Percentiles rank a stretch among this genome's conserved stretches.
Evolutionary conservation across 2,329 filamentous ascomycete genomes (phyloP).

Genomic region (Fusarium sp.): DNA sequence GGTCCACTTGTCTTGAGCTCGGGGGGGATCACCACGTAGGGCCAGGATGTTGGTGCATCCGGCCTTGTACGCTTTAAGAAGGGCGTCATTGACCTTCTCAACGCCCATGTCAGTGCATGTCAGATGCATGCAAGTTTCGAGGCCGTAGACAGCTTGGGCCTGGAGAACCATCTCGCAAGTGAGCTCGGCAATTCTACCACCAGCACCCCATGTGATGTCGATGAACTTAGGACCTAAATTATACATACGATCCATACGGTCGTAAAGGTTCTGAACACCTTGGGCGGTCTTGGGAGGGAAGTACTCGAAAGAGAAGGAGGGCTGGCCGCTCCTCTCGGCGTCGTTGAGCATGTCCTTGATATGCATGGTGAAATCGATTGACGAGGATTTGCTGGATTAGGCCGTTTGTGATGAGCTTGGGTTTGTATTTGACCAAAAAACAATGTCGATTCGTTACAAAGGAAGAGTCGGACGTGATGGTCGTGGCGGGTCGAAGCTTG

Average conservation of each 20-base stretch:
- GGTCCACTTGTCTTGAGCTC: constrained; percentile 94
- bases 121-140: constrained; percentile 99
- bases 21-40: constrained; percentile 89
- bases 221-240: constrained; percentile 93
- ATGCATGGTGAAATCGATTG: constrained; percentile 76
- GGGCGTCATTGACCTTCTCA: constrained; percentile 89
- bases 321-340: constrained; percentile 80
- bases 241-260: constrained; percentile 99
- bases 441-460: background rate
- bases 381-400: background rate
- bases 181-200: constrained; percentile 88
- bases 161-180: constrained; percentile 98
- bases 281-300: constrained; percentile 98
- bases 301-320: constrained; percentile 99
- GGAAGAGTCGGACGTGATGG: constrained; percentile 2
- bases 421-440: constrained; percentile 1
- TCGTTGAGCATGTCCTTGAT: constrained; percentile 91
- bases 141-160: constrained; percentile 91
- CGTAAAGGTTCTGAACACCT: constrained; percentile 99
- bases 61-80: constrained; percentile 89
- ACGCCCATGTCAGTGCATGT: constrained; percentile 98
- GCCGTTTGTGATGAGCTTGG: background rate
- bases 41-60: constrained; percentile 98
- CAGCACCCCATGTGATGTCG: constrained; percentile 98
- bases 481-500: constrained; percentile 32